phyloP scores from a whole-genome alignment of 1,139 yeast species.

The Nakaseomyces nivariensis region DNA sequence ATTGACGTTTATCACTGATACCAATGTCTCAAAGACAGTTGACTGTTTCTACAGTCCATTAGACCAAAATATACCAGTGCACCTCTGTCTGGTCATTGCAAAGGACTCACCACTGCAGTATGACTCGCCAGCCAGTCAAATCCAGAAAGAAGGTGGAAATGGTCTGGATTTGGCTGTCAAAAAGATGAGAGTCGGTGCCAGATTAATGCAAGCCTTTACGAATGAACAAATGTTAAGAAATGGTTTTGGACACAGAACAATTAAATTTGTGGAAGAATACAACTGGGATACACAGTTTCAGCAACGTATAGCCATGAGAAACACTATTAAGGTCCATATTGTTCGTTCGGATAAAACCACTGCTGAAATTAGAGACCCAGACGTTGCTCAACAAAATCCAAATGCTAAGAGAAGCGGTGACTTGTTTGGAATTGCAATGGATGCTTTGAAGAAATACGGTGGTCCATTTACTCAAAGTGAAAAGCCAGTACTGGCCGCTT shows the following conservation, averaged over 20 bases:
- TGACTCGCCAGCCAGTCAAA: slow-evolving; percentile 58
- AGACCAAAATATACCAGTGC: slow-evolving; percentile 65
- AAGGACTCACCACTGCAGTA: slow-evolving; percentile 62
- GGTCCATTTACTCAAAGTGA: slow-evolving; percentile 40
- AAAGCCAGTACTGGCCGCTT: slow-evolving; percentile 68
- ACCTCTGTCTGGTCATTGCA: slow-evolving; percentile 68
- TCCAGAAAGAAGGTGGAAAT: slow-evolving; percentile 49
- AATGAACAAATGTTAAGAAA: slow-evolving; percentile 78
- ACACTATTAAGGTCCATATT: slow-evolving; percentile 69
- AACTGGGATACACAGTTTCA: slow-evolving; percentile 40
- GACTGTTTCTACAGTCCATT: slow-evolving; percentile 49
- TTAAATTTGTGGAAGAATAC: slow-evolving; percentile 67
- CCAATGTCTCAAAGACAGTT: slow-evolving; percentile 16
- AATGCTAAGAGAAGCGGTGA: slow-evolving; percentile 67
- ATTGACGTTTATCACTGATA: slow-evolving; percentile 29
- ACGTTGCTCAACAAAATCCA: slow-evolving; percentile 78
- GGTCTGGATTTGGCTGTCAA: slow-evolving; percentile 64
- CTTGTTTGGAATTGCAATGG: slow-evolving; percentile 67
- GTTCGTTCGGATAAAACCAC: slow-evolving; percentile 57
- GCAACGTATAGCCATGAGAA: slow-evolving; percentile 35
- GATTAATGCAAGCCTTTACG: slow-evolving; percentile 89
- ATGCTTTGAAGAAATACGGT: slow-evolving; percentile 49
- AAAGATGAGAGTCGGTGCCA: slow-evolving; percentile 74
- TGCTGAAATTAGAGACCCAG: slow-evolving; percentile 63
- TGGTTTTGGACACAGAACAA: slow-evolving; percentile 74